Base-by-base conservation (phyloP, 129 eudicot genomes). In the Arctium lappa region DNA sequence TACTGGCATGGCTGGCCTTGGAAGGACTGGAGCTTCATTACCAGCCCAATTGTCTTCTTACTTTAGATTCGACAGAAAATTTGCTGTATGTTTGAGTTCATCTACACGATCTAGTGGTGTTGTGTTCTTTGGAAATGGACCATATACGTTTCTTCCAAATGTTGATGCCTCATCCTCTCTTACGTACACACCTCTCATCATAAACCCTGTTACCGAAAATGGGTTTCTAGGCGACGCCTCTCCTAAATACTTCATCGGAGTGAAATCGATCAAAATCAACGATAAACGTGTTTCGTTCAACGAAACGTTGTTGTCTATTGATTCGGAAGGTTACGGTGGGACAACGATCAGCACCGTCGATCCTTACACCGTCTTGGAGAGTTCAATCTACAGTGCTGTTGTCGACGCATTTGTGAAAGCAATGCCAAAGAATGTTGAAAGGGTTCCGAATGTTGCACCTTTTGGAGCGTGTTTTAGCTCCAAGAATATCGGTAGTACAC, bases 331-430 rank as follows among this genome's bases (percentile, higher is more conserved):
- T 22, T 1, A 74, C 4, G 89, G 87, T 36, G 93, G 93, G 66
- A 87, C 93, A 1, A 85, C 75, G 8, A 79, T 89, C 15, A 87
- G 93, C 77, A 85, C 88, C 0, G 71, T 78, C 4, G 32, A 77
- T 37, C 93, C 90, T 1, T 87, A 87, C 84, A 85, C 93, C 0
- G 80, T 87, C 7, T 33, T 89, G 60, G 87, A 89, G 34, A 85
- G 81, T 30, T 72, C 85, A 7, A 89, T 89, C 53, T 81, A 76
- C 66, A 77, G 68, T 3, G 88, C 84, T n/a, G 76, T 90, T 11
- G 12, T 66, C 1, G 16, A 62, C 0, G 85, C 85, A 13, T 89
- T 85, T 29, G 73, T 65, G 22, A 42, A 85, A 18, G 71, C 62
- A 68, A 37, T 87, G 33, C 62, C 75, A 0, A 37, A 68, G 66